phyloP scores from a whole-genome alignment of 148 eudicot genomes.

The Nepenthes mirabilis region DNA sequence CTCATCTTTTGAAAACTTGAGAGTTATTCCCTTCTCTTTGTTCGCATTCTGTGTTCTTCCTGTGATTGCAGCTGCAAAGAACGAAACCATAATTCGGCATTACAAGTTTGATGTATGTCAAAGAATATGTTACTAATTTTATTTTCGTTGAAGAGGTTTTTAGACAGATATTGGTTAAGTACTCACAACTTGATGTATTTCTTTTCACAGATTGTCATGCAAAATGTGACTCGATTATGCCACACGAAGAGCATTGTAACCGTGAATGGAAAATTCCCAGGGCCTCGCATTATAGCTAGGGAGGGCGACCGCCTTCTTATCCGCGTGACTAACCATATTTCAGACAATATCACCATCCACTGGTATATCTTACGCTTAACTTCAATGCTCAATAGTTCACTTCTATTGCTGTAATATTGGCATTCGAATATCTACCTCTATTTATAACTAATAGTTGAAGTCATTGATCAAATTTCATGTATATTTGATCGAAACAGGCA shows the following conservation, averaged over 20 bases:
- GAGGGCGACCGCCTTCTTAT: slow-evolving; percentile 40
- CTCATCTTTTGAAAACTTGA: too few species aligned
- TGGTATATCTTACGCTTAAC: slow-evolving; percentile 13
- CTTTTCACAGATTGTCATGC: slow-evolving; percentile 20
- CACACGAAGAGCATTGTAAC: slow-evolving; percentile 43
- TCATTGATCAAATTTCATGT: neutral
- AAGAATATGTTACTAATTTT: neutral
- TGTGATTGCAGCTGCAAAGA: neutral
- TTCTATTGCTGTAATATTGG: neutral
- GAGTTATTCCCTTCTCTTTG: too few species aligned
- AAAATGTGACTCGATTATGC: slow-evolving; percentile 42
- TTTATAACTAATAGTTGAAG: too few species aligned
- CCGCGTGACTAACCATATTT: slow-evolving; percentile 29
- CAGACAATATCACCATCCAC: slow-evolving; percentile 35
- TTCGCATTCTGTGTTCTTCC: too few species aligned
- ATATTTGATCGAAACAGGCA: slow-evolving; percentile 22
- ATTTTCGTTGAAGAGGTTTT: neutral
- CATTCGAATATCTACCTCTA: too few species aligned
- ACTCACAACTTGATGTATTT: neutral
- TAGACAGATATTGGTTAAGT: neutral
- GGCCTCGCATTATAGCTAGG: slow-evolving; percentile 34
- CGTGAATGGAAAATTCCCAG: slow-evolving; percentile 41
- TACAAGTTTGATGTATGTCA: slow-evolving; percentile 23
- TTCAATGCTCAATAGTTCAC: neutral
- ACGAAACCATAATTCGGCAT: slow-evolving; percentile 15